Conservation (phyloP, 2,329 filamentous ascomycete species). For the Cryphonectria radicalis region DNA sequence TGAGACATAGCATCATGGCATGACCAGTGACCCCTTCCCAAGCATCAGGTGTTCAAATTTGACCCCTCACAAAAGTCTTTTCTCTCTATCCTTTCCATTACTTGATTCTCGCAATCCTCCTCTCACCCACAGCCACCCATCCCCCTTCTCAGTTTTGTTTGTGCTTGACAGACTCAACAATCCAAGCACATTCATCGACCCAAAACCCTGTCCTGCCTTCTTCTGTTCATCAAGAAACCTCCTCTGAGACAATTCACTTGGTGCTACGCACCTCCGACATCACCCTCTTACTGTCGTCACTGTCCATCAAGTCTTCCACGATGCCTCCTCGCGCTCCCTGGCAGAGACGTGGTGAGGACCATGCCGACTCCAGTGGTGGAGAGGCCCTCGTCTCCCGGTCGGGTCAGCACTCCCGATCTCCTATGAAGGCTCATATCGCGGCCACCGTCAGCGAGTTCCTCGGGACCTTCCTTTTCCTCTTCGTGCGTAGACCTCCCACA, state of each 20-base stretch:
- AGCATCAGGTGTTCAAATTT: background rate
- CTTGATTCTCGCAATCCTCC: slow-evolving; percentile 1
- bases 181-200: background rate
- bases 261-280: background rate
- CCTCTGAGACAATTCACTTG: background rate
- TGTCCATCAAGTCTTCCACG: background rate
- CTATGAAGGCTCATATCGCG: slow-evolving; percentile 42
- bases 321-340: slow-evolving; percentile 29
- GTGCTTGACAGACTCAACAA: background rate
- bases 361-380: slow-evolving; percentile 19
- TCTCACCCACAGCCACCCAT: background rate
- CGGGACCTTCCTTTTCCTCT: slow-evolving; percentile 58
- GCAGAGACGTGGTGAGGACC: slow-evolving; percentile 9
- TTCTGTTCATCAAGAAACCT: background rate
- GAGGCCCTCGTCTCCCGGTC: slow-evolving; percentile 20
- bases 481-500: slow-evolving; percentile 37
- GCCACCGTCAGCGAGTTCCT: slow-evolving; percentile 55
- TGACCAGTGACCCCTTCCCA: background rate
- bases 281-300: background rate
- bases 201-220: background rate
- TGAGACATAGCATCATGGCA: slow-evolving; percentile 7
- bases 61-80: background rate
- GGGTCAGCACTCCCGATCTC: slow-evolving; percentile 15
- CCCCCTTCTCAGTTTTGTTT: background rate
- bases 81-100: background rate